These are phyloP conservation scores for Apiospora rasikravindrae DNA, from an alignment of 2,329 filamentous ascomycete genomes.

Conservation along the genomic window DNA sequence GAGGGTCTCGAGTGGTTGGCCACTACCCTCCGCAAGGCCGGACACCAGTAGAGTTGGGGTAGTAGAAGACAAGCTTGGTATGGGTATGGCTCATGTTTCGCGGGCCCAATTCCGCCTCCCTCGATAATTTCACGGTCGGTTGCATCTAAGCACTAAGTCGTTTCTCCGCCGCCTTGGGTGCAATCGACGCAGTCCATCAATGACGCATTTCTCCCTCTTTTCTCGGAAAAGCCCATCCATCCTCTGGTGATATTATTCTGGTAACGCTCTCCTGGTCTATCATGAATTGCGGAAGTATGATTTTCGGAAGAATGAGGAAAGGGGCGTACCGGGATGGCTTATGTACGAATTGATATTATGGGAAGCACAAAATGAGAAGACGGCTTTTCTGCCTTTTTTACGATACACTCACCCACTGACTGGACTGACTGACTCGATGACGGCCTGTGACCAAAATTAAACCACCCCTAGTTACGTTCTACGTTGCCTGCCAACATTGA, in stretches of 20 bases:
- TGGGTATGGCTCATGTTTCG: constrained; percentile 44
- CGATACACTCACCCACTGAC: neutral
- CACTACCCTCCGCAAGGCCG: constrained; percentile 79
- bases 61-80: constrained; percentile 34
- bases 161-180: constrained; percentile 49
- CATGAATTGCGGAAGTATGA: constrained; percentile 35
- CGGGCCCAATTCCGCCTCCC: constrained; percentile 42
- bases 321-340: constrained; percentile 43
- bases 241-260: constrained; percentile 33
- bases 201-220: constrained; percentile 40
- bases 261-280: constrained; percentile 30
- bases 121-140: constrained; percentile 54
- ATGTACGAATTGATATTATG: constrained; percentile 45
- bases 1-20: constrained; percentile 96
- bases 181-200: constrained; percentile 62
- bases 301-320: constrained; percentile 38
- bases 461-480: neutral
- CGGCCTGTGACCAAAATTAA: neutral
- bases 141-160: constrained; percentile 56
- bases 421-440: neutral
- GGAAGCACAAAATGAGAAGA: constrained; percentile 24
- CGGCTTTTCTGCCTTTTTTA: constrained; percentile 20
- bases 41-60: constrained; percentile 60
- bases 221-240: constrained; percentile 33
- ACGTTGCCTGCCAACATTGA: neutral